These are phyloP conservation scores for Elongisporangium undulatum DNA, from an alignment of 352 stramenopile species.

Conservation along the genomic window DNA sequence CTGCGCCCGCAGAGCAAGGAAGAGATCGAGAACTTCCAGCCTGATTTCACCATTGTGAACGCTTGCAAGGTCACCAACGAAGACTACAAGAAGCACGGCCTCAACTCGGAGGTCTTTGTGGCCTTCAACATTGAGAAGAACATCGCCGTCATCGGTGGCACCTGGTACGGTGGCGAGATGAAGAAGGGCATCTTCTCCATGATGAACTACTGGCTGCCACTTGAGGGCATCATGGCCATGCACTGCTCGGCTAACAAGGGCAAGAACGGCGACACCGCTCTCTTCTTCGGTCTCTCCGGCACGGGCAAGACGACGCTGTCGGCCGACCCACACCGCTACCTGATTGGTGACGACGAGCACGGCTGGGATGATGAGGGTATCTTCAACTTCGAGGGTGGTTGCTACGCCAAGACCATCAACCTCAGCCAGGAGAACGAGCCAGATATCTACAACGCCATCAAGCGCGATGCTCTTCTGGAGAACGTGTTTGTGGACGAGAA, in stretches of 20 bases:
- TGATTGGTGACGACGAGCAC: slow-evolving; percentile 92
- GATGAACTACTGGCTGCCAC: slow-evolving; percentile 98
- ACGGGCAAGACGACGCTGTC: slow-evolving; percentile 91
- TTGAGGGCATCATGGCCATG: slow-evolving; percentile 96
- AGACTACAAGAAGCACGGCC: slow-evolving; percentile 92
- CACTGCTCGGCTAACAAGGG: slow-evolving; percentile 98
- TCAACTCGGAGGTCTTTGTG: slow-evolving; percentile 96
- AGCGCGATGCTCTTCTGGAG: slow-evolving; percentile 95
- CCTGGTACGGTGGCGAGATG: slow-evolving; percentile 98
- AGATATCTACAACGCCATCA: slow-evolving; percentile 98
- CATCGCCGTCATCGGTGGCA: slow-evolving; percentile 93
- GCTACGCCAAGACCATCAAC: slow-evolving; percentile 99
- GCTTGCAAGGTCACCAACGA: slow-evolving; percentile 94
- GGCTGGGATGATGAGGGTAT: slow-evolving; percentile 97
- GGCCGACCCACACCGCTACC: slow-evolving; percentile 82
- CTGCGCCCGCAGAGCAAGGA: slow-evolving; percentile 75
- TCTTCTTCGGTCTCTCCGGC: slow-evolving; percentile 96
- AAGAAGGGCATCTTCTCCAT: slow-evolving; percentile 99
- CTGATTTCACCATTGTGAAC: slow-evolving; percentile 98
- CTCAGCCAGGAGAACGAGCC: slow-evolving; percentile 94
- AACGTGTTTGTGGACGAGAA: slow-evolving; percentile 90
- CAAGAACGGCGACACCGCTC: slow-evolving; percentile 93
- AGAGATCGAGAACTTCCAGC: slow-evolving; percentile 92
- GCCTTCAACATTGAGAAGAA: slow-evolving; percentile 97
- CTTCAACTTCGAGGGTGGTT: slow-evolving; percentile 99